Conservation (phyloP, 2,329 filamentous ascomycete genomes). For the Zymoseptoria crescenta region DNA sequence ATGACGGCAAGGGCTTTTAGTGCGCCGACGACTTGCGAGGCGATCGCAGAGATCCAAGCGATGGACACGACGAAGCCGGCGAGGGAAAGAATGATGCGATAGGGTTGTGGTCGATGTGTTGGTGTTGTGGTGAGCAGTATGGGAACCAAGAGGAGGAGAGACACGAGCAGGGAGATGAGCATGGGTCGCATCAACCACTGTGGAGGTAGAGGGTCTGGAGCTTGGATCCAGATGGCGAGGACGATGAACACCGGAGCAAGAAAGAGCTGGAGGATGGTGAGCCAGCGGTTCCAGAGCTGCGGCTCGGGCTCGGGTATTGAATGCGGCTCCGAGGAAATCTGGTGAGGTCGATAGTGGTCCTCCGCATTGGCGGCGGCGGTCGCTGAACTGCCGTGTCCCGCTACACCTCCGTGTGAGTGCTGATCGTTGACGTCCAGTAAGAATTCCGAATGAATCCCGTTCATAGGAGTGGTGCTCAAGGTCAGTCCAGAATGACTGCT, state of each 20-base stretch:
- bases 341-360: constrained; percentile 5
- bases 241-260: constrained; percentile 78
- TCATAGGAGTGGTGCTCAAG: constrained; percentile 7
- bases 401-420: constrained; percentile 13
- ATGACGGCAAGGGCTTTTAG: constrained; percentile 91
- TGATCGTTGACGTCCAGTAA: constrained; percentile 9
- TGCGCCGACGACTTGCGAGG: constrained; percentile 89
- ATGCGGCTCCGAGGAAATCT: constrained; percentile 8
- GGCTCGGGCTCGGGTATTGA: constrained; percentile 7
- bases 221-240: constrained; percentile 49
- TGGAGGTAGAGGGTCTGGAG: constrained; percentile 40
- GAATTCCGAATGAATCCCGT: constrained; percentile 10
- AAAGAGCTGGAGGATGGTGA: constrained; percentile 76
- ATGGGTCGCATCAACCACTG: constrained; percentile 50
- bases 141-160: constrained; percentile 56
- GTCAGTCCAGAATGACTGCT: constrained; percentile 10
- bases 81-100: constrained; percentile 74
- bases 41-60: constrained; percentile 93
- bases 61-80: constrained; percentile 86
- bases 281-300: constrained; percentile 77
- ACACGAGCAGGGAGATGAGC: constrained; percentile 43
- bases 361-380: constrained; percentile 24
- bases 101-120: constrained; percentile 55
- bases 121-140: constrained; percentile 63
- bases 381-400: constrained; percentile 29